Base-by-base conservation (phyloP, 805 yeast genomes). In the Scheffersomyces amazonensis region DNA sequence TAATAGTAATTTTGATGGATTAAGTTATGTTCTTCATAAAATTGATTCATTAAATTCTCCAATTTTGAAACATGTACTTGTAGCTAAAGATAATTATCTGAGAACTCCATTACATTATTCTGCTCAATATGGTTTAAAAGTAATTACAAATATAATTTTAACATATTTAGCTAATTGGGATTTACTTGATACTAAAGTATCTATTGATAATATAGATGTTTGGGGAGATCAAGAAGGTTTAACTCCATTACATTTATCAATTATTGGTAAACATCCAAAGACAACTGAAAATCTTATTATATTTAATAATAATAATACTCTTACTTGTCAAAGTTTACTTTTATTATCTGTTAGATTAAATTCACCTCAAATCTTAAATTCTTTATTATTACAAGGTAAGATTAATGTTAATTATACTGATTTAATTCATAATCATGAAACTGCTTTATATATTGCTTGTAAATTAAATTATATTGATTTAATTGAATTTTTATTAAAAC, bases 81-180 rank as follows among this genome's bases (percentile, higher is more conserved):
- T 81, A 33, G 81, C 83, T 36, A 76, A 75, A 31, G 98, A 90
- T 57, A 80, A 76, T 41, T 86, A 87, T 54, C 72, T 71, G 44
- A 74, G 96, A 43, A 85, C 96, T 0, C 96, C 97, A 0, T 66
- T 91, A 39, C 97, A 91, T 62, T 90, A 90, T 58, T 82, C 95
- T 15, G 81, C 93, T 2, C 93, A 87, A 50, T 88, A 81, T 57
- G 97, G 97, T 0, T 68, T 90, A 39, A 78, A 75, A 40, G 13
- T 19, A 16, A 78, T 83, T 25, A 71, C 87, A 2, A 64, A 65
- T 11, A 68, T 79, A 18, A 69, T 90, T 22, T 64, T 89, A 12
- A 69, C 70, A 25, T 74, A 71, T 48, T 56, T 86, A 41, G 62
- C 66, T 40, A 61, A 73, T 31, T 85, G 95, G 91, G 62, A 67